Conservation (phyloP, 2,329 filamentous ascomycete genomes). For the Pyricularia sp. region DNA sequence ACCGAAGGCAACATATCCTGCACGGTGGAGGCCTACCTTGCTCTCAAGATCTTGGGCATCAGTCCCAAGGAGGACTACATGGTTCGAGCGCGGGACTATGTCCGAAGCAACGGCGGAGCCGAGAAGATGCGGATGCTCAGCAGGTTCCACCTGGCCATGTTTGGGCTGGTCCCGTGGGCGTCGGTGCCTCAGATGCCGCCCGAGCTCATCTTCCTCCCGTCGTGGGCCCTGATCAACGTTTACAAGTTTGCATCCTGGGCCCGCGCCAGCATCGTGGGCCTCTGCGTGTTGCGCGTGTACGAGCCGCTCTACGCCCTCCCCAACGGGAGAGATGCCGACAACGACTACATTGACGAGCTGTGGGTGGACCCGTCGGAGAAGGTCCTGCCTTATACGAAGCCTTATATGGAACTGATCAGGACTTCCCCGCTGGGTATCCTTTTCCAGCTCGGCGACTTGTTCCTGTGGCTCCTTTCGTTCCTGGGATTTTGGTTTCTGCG, state of each 20-base stretch:
- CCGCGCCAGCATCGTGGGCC: background rate
- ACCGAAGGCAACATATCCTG: background rate
- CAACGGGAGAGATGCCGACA: background rate
- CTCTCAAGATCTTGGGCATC: background rate
- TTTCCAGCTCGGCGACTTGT: background rate
- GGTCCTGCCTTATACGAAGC: background rate
- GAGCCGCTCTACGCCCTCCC: background rate
- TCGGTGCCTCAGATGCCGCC: background rate
- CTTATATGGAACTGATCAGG: background rate
- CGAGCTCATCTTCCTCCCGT: background rate
- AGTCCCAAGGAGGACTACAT: background rate
- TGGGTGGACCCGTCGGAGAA: background rate
- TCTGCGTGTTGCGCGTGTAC: background rate
- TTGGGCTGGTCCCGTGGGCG: background rate
- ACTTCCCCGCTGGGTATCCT: background rate
- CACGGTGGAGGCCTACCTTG: background rate
- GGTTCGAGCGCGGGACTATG: background rate
- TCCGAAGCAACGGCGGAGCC: background rate
- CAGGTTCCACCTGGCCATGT: background rate
- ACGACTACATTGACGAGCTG: background rate
- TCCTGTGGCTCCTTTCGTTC: background rate
- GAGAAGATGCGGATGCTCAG: background rate
- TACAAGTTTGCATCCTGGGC: background rate
- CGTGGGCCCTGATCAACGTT: background rate
- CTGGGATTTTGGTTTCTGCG: background rate